Evolutionary conservation across 306 rosid genomes (phyloP), one percentile per base, ranked within the genome.

Genomic region (Trifolium pratense): DNA sequence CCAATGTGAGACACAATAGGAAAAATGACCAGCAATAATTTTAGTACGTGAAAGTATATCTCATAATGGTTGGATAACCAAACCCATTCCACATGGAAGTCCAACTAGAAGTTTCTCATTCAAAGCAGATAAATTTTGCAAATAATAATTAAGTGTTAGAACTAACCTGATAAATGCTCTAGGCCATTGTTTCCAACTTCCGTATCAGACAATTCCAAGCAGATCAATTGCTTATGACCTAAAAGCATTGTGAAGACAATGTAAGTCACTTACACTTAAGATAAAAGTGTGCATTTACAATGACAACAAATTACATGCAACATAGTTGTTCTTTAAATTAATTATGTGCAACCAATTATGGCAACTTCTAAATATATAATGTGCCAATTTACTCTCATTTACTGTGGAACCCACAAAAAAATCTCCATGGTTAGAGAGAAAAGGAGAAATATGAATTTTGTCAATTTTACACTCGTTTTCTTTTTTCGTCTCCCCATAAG

Each of bases 191-290:
- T 87, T 77, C 92, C 96, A 71, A 94, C 94, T 64, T 83, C 87
- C 20, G 97, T 94, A 70, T 94, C 98, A 16, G 98, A 94, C 85
- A 94, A 79, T 83, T 89, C 96, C 96, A 94, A 79, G 80, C 91
- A 91, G 81, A 84, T 91, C 86, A 94, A 78, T 31, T 79, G 84
- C 75, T 34, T 70, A 68, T 87, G 94, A 80, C 90, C 98, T 94
- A 79, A 59, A 73, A 78, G 68, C 83, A 79, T 67, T 58, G 4
- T 40, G 32, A 59, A 62, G 66, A 76, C 75, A 80, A 65, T 31
- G 36, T 58, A 32, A 75, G 78, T 45, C 74, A 43, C 23, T 29
- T 76, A 36, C 68, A 64, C 77, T 42, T 10, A 16, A 40, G 63
- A 62, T 16, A 59, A 72, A 66, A 57, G 56, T n/a, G 57, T 71